Evolutionary conservation across 2,329 filamentous ascomycete genomes (phyloP), one percentile per base, ranked within the genome.

Genomic region (Colletotrichum orbiculare): DNA sequence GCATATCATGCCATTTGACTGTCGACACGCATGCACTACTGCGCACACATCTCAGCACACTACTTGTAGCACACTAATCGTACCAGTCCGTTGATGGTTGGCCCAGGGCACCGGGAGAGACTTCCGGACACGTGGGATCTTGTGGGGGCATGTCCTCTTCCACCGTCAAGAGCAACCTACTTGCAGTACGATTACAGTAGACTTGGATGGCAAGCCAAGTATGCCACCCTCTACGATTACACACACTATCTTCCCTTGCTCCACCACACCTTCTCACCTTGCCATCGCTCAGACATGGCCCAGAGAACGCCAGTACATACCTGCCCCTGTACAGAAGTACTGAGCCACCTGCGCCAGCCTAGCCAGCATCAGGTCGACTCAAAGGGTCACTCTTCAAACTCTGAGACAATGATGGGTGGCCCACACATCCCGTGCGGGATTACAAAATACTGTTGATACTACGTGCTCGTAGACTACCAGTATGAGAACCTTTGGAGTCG

Each of bases 41-140:
- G 25, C 25, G 25, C 25, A 25, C 4, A 25, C 25, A 25, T 25
- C 25, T 25, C 25, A 25, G 25, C 25, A 25, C 25, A 25, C 25
- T 25, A 25, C 4, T 25, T 25, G 25, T 25, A 25, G 25, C 25
- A 25, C 25, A 25, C 25, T 5, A 17, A 17, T 17, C 17, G 17
- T 17, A 25, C 25, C 5, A 25, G 25, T 25, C 25, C 25, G 46
- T 62, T 42, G 41, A 62, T 41, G 47, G 34, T 10, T 35, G 34
- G 49, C 49, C 43, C 56, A 60, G 49, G 46, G 35, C 50, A 49
- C 62, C 57, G 57, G 62, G 46, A 61, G 17, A 10, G 35, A n/a
- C 52, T 65, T 56, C 62, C 58, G 58, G 45, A 53, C 62, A 65
- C 57, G 62, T 65, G 58, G 62, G 52, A 65, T 53, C 45, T 55